A percentile compares a stretch with the other conserved stretches of the same genome.
These are phyloP conservation scores for Salpingoeca rosetta DNA, from an alignment of 78 protist genomes.

Conservation along the genomic window DNA sequence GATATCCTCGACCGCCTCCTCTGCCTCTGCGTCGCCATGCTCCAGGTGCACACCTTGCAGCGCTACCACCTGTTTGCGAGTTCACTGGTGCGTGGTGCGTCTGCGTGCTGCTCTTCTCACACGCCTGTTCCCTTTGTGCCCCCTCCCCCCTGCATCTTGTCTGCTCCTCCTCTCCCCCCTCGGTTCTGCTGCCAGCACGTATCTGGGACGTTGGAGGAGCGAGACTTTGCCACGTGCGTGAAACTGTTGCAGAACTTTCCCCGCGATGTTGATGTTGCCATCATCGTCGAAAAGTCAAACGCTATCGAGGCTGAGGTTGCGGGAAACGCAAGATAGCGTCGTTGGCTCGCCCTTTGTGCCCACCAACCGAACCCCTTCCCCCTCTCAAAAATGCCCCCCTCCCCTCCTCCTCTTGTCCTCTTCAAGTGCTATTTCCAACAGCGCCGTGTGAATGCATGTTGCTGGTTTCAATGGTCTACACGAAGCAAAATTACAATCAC, in stretches of 20 bases:
- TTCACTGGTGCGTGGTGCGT: too few relatives aligned
- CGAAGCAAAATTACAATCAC: too few relatives aligned
- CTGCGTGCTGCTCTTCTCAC: too few relatives aligned
- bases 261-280: constrained; percentile 14
- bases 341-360: constrained; percentile 41
- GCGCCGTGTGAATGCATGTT: not conserved
- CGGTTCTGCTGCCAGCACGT: too few relatives aligned
- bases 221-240: not conserved
- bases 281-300: not conserved
- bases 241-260: constrained; percentile 1
- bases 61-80: too few relatives aligned
- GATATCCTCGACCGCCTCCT: not conserved
- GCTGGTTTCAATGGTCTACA: too few relatives aligned
- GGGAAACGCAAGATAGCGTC: constrained; percentile 47
- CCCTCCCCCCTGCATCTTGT: too few relatives aligned
- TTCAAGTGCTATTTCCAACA: not conserved
- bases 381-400: not conserved
- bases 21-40: constrained; percentile 29
- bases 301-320: too few relatives aligned
- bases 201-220: not conserved
- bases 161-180: too few relatives aligned
- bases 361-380: constrained; percentile 50
- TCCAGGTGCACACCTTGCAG: not conserved
- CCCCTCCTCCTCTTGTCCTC: not conserved
- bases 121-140: too few relatives aligned